A percentile compares a stretch with the other conserved stretches of the same genome.
phyloP scores from a whole-genome alignment of 306 rosid species.

The Acacia crassicarpa region DNA sequence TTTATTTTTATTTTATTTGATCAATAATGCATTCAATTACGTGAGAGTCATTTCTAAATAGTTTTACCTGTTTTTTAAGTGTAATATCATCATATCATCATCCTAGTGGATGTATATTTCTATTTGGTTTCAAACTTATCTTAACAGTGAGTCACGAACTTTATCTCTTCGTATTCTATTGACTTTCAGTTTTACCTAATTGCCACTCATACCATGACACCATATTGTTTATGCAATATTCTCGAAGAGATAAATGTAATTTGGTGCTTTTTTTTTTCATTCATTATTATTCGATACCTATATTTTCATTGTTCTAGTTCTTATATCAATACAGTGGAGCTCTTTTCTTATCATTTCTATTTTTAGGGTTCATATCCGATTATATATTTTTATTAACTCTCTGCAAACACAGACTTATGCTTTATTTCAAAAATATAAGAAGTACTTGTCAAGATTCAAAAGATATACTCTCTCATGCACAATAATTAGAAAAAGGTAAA shows the following conservation, averaged over 20 bases:
- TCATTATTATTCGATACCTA: too few relatives aligned
- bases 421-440: not conserved
- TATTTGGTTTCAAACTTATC: not conserved
- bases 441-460: not conserved
- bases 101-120: not conserved
- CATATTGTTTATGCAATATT: too few relatives aligned
- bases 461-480: not conserved
- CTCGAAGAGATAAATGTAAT: too few relatives aligned
- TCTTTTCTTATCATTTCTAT: not conserved
- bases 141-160: not conserved
- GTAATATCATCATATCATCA: not conserved
- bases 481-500: not conserved
- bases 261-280: not conserved
- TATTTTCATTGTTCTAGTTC: too few relatives aligned
- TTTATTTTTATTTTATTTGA: too few relatives aligned
- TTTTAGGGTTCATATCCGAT: too few relatives aligned
- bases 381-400: not conserved
- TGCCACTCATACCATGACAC: not conserved
- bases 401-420: not conserved
- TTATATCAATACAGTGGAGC: not conserved
- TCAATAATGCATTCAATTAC: too few relatives aligned
- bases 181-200: not conserved
- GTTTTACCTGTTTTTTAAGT: not conserved
- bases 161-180: not conserved
- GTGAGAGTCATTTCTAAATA: too few relatives aligned